phyloP scores from a whole-genome alignment of 208 protist species.

The Acanthamoeba lugdunensis region DNA sequence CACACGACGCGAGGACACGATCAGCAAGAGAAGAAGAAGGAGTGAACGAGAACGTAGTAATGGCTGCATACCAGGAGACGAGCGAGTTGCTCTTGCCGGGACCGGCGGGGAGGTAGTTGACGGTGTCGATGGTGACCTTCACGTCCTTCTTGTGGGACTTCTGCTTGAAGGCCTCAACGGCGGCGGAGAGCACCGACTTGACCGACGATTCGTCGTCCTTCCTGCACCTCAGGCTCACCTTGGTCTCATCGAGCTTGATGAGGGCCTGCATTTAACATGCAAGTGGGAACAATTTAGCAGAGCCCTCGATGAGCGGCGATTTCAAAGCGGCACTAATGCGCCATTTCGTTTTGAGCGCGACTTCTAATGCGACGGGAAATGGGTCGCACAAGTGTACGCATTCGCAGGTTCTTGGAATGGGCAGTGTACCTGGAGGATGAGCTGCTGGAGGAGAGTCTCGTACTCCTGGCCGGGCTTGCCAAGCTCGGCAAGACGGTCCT shows the following conservation, averaged over 20 bases:
- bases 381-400: not conserved
- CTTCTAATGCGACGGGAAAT: not conserved
- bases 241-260: conserved; percentile 80
- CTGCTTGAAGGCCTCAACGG: conserved; percentile 78
- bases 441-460: conserved; percentile 82
- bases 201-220: conserved; percentile 82
- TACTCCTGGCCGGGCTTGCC: conserved; percentile 82
- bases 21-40: not conserved
- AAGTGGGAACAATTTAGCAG: not conserved
- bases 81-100: conserved; percentile 52
- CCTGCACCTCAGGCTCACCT: conserved; percentile 82
- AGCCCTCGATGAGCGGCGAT: too few relatives aligned
- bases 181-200: conserved; percentile 73
- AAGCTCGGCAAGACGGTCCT: conserved; percentile 81
- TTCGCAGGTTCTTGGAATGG: not conserved
- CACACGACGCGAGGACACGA: not conserved
- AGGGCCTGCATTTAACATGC: conserved; percentile 72
- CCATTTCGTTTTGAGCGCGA: too few relatives aligned
- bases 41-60: not conserved
- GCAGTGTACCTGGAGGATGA: conserved; percentile 85
- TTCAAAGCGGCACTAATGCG: too few relatives aligned
- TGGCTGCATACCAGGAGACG: conserved; percentile 45
- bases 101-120: conserved; percentile 77
- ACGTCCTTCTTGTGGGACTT: conserved; percentile 72
- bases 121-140: conserved; percentile 70